Conservation (phyloP, 768 basidiomycete genomes). For the Rubroboletus pulcherrimus region DNA sequence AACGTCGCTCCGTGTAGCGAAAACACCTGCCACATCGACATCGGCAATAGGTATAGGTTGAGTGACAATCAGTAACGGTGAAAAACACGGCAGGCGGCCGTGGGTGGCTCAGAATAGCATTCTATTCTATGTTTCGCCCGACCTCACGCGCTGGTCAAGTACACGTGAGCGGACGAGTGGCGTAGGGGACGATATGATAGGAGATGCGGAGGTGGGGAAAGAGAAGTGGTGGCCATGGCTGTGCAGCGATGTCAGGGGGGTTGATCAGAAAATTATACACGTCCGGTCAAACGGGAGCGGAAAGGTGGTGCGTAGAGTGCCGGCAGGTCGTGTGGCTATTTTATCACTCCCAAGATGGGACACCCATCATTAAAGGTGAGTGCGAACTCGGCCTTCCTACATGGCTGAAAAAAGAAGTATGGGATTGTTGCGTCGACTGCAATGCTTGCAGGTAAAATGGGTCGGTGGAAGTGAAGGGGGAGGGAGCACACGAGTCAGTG, state of each 20-base stretch:
- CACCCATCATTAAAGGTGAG: conserved; percentile 37
- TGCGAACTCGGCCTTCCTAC: conserved; percentile 36
- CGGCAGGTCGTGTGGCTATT: background rate
- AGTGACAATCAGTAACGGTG: background rate
- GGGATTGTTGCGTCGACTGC: conserved; percentile 35
- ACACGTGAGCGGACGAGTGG: background rate
- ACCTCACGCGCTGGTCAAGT: background rate
- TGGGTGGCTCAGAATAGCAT: background rate
- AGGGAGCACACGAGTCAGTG: conserved; percentile 23
- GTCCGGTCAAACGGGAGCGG: conserved; percentile 3
- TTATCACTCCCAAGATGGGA: conserved; percentile 26
- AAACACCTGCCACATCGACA: background rate
- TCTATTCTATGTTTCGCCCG: conserved; percentile 14
- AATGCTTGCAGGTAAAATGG: conserved; percentile 47
- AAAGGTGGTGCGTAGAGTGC: background rate
- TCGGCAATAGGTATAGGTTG: conserved; percentile 6
- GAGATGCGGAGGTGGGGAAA: background rate
- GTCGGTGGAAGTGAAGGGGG: conserved; percentile 43
- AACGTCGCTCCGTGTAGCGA: background rate
- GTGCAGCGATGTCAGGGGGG: conserved; percentile 14
- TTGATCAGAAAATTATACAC: conserved; percentile 6
- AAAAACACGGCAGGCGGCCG: background rate
- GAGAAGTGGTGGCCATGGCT: conserved; percentile 1
- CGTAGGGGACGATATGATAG: conserved; percentile 6
- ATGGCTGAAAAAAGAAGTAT: conserved; percentile 35